These are phyloP conservation scores for Haemoproteus tartakovskyi DNA, from an alignment of 169 alveolate species.

Conservation along the genomic window DNA sequence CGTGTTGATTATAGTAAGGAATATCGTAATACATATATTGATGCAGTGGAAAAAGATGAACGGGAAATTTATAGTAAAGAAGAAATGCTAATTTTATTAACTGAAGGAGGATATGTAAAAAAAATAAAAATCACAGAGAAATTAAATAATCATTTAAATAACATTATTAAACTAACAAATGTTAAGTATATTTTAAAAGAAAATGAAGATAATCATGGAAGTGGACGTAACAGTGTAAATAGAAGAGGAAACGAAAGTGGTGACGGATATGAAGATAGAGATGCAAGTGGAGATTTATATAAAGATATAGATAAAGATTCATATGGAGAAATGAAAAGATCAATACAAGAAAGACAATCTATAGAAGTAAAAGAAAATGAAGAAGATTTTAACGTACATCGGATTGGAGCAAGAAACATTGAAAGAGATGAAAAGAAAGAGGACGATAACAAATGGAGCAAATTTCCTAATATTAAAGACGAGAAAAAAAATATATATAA, in stretches of 20 bases:
- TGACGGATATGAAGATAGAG: neutral
- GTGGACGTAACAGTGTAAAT: neutral
- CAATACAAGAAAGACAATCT: neutral
- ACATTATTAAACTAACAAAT: slow-evolving; percentile 32
- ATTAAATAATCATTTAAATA: slow-evolving; percentile 45
- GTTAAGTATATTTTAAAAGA: slow-evolving; percentile 56
- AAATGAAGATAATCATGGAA: slow-evolving; percentile 20
- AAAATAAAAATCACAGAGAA: slow-evolving; percentile 40
- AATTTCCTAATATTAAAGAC: no score
- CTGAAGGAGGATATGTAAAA: slow-evolving; percentile 54
- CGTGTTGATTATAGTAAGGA: no score
- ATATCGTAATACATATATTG: slow-evolving; percentile 51
- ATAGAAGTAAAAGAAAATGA: no score
- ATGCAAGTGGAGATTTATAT: neutral
- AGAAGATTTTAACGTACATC: no score
- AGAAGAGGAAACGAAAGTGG: neutral
- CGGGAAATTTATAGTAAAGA: slow-evolving; percentile 36
- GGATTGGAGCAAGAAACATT: no score
- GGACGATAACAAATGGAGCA: no score
- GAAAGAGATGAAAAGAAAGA: no score
- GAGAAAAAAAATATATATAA: no score
- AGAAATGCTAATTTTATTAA: slow-evolving; percentile 32
- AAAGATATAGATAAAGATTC: neutral
- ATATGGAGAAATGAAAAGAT: neutral
- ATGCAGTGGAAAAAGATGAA: slow-evolving; percentile 8